Evolutionary conservation across 805 yeast genomes (phyloP).

Genomic region (Lipomyces sp.): DNA sequence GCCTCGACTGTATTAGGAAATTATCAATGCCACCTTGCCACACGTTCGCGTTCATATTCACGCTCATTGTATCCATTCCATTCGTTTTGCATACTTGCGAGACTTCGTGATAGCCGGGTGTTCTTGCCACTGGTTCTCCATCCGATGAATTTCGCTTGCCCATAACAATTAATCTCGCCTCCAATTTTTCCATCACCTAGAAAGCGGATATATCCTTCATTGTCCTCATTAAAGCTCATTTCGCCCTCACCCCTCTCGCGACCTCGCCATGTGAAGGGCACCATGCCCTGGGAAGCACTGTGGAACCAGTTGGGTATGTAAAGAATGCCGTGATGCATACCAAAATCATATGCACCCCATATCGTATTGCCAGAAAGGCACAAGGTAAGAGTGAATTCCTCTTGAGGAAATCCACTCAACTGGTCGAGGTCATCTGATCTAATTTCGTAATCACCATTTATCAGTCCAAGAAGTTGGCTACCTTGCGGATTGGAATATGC

Average conservation of each 20-base stretch:
- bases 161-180: conserved; percentile 5
- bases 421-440: conserved; percentile 6
- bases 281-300: conserved; percentile 7
- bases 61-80: conserved; percentile 6
- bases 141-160: conserved; percentile 6
- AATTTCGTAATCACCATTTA: not conserved
- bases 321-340: conserved; percentile 3
- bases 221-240: conserved; percentile 6
- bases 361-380: conserved; percentile 4
- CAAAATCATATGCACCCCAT: conserved; percentile 8
- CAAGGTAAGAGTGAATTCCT: conserved; percentile 7
- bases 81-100: conserved; percentile 8
- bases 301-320: not conserved
- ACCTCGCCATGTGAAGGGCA: conserved; percentile 10
- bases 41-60: conserved; percentile 8
- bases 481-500: conserved; percentile 7
- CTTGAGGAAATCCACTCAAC: conserved; percentile 3
- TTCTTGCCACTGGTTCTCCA: conserved; percentile 4
- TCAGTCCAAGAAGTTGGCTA: conserved; percentile 5
- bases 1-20: conserved; percentile 4
- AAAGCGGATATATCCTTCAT: conserved; percentile 6
- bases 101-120: conserved; percentile 5
- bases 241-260: conserved; percentile 8
- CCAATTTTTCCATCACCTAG: conserved; percentile 2
- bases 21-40: conserved; percentile 5